These are phyloP conservation scores for Mortierella sp. DNA, from an alignment of 371 early-diverging fungal genomes.

Conservation along the genomic window DNA sequence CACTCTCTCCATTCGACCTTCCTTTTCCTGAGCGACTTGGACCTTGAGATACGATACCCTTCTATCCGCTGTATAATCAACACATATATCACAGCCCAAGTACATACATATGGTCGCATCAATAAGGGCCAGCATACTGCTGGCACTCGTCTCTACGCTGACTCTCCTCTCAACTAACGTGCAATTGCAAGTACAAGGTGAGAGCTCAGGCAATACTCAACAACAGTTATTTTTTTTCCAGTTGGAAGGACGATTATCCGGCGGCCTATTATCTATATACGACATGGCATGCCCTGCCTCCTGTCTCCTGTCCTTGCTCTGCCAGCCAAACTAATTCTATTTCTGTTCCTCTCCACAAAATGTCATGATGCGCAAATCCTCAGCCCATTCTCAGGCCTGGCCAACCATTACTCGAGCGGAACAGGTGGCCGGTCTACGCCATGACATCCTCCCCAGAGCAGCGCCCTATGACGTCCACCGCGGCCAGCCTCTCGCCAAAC, in stretches of 20 bases:
- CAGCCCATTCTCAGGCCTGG: conserved; percentile 45
- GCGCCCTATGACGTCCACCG: background rate
- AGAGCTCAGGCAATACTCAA: background rate
- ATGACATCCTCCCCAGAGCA: conserved; percentile 40
- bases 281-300: too few species aligned
- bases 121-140: conserved; percentile 13
- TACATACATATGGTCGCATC: conserved; percentile 20
- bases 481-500: background rate
- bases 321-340: background rate
- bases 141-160: conserved; percentile 17
- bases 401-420: conserved; percentile 48
- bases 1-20: background rate
- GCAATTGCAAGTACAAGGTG: background rate
- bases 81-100: background rate
- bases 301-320: background rate
- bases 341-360: background rate
- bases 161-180: background rate
- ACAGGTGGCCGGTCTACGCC: conserved; percentile 25
- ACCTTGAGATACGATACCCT: background rate
- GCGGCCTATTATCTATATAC: background rate
- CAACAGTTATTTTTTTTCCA: background rate
- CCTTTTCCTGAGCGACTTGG: background rate
- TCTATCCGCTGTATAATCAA: background rate
- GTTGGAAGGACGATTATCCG: background rate
- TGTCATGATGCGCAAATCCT: background rate